Percentiles rank a stretch among this genome's conserved stretches.
Evolutionary conservation across 805 yeast genomes (phyloP).

Genomic region (Kodamaea fukazawae): DNA sequence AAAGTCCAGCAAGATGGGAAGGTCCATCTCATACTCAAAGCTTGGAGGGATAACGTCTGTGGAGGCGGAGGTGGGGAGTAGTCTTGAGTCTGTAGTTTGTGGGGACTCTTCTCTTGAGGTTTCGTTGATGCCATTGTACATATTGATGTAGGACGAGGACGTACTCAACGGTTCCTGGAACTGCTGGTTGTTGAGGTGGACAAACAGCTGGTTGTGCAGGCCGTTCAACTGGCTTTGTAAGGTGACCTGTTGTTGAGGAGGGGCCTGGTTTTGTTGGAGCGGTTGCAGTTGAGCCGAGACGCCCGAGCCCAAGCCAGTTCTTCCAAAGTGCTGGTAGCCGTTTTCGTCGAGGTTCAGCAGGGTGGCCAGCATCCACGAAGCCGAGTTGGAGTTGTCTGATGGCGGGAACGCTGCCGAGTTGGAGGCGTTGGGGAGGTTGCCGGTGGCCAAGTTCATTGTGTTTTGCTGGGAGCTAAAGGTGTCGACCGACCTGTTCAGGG

Average conservation of each 20-base stretch:
- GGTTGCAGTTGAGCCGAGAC: no score
- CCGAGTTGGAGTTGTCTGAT: slow-evolving; percentile 1
- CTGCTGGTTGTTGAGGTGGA: neutral
- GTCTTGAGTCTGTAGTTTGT: neutral
- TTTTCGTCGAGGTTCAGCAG: neutral
- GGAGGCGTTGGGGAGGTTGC: slow-evolving; percentile 14
- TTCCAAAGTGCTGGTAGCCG: slow-evolving; percentile 13
- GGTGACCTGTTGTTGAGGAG: neutral
- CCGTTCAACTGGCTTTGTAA: slow-evolving; percentile 2
- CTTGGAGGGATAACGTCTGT: slow-evolving; percentile 12
- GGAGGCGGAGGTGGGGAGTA: neutral
- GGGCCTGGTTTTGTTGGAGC: no score
- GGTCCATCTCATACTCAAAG: slow-evolving; percentile 12
- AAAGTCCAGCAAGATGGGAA: slow-evolving; percentile 12
- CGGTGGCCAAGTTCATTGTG: slow-evolving; percentile 11
- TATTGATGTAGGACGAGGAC: slow-evolving; percentile 9
- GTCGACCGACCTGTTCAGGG: slow-evolving; percentile 24
- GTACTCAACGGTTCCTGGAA: slow-evolving; percentile 9
- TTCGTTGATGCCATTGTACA: slow-evolving; percentile 5
- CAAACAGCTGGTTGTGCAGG: slow-evolving; percentile 2
- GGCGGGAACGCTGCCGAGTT: slow-evolving; percentile 18
- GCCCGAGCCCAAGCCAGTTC: slow-evolving; percentile 13
- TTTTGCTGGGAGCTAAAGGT: neutral
- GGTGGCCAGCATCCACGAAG: neutral
- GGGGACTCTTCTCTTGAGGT: slow-evolving; percentile 1